Conservation (phyloP, 345 rosid genomes). For the Aurinia saxatilis region DNA sequence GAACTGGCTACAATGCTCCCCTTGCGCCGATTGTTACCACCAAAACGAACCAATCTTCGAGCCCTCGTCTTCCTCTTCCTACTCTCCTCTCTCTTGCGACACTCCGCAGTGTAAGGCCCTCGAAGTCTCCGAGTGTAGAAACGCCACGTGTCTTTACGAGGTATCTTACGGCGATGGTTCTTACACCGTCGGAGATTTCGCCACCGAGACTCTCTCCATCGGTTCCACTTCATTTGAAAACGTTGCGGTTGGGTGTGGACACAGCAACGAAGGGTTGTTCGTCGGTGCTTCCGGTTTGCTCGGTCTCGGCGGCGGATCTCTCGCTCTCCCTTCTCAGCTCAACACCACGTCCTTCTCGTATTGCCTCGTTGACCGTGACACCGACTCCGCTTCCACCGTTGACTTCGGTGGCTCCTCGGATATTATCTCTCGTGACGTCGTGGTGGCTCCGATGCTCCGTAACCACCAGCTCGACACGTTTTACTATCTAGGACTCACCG, state of each 20-base stretch:
- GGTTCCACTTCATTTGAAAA: constrained; percentile 49
- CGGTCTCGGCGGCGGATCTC: constrained; percentile 82
- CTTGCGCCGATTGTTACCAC: constrained; percentile 83
- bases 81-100: constrained; percentile 53
- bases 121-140: constrained; percentile 60
- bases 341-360: constrained; percentile 60
- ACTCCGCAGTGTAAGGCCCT: constrained; percentile 56
- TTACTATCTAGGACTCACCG: constrained; percentile 57
- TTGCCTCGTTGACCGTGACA: constrained; percentile 90
- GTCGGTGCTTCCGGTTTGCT: constrained; percentile 83
- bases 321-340: constrained; percentile 74
- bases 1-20: constrained; percentile 86
- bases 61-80: constrained; percentile 62
- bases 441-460: constrained; percentile 58
- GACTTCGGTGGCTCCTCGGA: constrained; percentile 44
- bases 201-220: constrained; percentile 62
- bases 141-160: constrained; percentile 66
- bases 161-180: constrained; percentile 94
- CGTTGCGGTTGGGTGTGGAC: constrained; percentile 85
- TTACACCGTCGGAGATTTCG: constrained; percentile 76
- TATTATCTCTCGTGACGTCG: constrained; percentile 40
- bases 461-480: constrained; percentile 69
- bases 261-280: constrained; percentile 71
- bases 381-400: constrained; percentile 68
- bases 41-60: constrained; percentile 84